phyloP scores from a whole-genome alignment of 169 alveolate species.

The Cryptosporidium felis region DNA sequence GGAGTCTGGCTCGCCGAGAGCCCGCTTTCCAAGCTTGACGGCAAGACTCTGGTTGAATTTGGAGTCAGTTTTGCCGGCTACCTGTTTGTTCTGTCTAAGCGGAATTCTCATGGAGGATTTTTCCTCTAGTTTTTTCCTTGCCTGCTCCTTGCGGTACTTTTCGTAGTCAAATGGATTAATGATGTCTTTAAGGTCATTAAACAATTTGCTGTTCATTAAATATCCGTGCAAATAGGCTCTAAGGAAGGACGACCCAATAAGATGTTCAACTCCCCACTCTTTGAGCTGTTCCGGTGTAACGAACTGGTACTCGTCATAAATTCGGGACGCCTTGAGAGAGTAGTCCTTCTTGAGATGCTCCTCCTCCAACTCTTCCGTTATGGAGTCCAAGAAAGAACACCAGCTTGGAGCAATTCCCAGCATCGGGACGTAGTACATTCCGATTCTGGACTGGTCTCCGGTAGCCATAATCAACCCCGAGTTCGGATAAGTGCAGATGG shows the following conservation, averaged over 20 bases:
- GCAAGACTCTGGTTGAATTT: conserved; percentile 75
- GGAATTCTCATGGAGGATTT: conserved; percentile 83
- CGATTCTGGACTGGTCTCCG: conserved; percentile 91
- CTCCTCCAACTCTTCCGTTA: conserved; percentile 96
- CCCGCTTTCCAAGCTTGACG: conserved; percentile 40
- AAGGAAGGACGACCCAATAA: conserved; percentile 92
- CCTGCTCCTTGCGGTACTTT: conserved; percentile 79
- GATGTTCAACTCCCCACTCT: conserved; percentile 88
- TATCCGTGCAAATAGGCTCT: conserved; percentile 96
- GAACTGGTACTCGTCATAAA: conserved; percentile 93
- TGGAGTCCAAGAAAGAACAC: conserved; percentile 94
- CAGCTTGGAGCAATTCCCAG: conserved; percentile 97
- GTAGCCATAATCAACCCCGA: conserved; percentile 93
- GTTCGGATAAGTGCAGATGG: conserved; percentile 83
- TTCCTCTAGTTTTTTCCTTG: conserved; percentile 82
- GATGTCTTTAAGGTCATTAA: conserved; percentile 83
- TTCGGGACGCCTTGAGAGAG: conserved; percentile 77
- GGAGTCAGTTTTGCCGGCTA: conserved; percentile 29
- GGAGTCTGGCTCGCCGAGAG: conserved; percentile 36
- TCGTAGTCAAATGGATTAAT: conserved; percentile 85
- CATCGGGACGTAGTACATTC: conserved; percentile 91
- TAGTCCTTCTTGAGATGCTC: conserved; percentile 72
- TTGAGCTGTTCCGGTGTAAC: conserved; percentile 92
- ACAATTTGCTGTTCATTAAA: conserved; percentile 87
- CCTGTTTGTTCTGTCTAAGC: not conserved